phyloP scores from a whole-genome alignment of 371 early-diverging fungal genomes.

The Actinomucor elegans region DNA sequence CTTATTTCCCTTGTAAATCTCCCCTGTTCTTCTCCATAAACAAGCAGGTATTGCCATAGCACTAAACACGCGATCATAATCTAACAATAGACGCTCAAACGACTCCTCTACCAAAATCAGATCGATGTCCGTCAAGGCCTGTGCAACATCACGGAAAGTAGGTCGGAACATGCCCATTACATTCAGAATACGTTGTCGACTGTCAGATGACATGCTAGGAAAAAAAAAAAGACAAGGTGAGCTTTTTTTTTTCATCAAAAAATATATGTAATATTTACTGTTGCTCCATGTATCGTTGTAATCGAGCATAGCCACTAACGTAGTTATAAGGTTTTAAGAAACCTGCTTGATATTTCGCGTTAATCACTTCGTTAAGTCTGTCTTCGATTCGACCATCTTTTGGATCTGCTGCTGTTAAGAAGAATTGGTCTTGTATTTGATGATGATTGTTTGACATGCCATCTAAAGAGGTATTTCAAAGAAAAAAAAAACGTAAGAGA shows the following conservation, averaged over 20 bases:
- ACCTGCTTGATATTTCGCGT: slow-evolving; percentile 92
- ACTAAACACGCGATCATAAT: slow-evolving; percentile 71
- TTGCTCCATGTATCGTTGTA: slow-evolving; percentile 88
- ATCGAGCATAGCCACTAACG: slow-evolving; percentile 83
- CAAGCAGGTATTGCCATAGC: slow-evolving; percentile 94
- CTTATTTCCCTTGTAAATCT: slow-evolving; percentile 93
- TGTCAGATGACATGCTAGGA: slow-evolving; percentile 67
- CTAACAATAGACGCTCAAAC: slow-evolving; percentile 85
- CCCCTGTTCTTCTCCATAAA: slow-evolving; percentile 93
- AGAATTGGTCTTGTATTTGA: slow-evolving; percentile 68
- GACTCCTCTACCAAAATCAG: slow-evolving; percentile 90
- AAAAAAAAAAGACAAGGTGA: not conserved
- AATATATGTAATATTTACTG: slow-evolving; percentile 43
- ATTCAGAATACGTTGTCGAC: slow-evolving; percentile 76
- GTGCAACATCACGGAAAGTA: slow-evolving; percentile 81
- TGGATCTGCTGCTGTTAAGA: slow-evolving; percentile 88
- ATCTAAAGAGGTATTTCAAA: not conserved
- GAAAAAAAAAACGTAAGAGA: not conserved
- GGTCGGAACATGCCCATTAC: slow-evolving; percentile 88
- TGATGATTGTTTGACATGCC: not conserved
- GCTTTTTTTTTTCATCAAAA: not conserved
- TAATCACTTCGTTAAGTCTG: slow-evolving; percentile 83
- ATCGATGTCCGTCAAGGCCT: slow-evolving; percentile 88
- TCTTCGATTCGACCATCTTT: slow-evolving; percentile 79
- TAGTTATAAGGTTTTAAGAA: slow-evolving; percentile 93